These are phyloP conservation scores for Pseudohalonectria lignicola DNA, from an alignment of 2,329 filamentous ascomycete genomes.

Conservation along the genomic window DNA sequence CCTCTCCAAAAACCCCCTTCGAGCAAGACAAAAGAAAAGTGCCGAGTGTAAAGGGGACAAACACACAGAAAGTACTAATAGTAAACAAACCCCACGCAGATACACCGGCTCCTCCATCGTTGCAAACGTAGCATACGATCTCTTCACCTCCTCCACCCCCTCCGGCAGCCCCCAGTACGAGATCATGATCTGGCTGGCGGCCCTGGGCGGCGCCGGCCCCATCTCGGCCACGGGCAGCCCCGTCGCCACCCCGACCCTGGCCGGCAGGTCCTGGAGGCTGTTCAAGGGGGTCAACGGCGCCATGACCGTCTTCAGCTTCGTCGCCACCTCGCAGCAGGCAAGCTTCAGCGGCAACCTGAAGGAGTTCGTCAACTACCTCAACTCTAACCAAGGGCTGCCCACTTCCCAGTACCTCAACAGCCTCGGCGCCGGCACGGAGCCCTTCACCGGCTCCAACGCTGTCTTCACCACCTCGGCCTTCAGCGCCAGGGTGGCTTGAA, in stretches of 20 bases:
- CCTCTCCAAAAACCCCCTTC: too few species aligned
- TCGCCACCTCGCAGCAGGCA: slow-evolving; percentile 27
- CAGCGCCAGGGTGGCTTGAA: too few species aligned
- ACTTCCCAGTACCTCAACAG: slow-evolving; percentile 39
- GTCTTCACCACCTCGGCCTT: slow-evolving; percentile 10
- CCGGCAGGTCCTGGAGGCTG: slow-evolving; percentile 42
- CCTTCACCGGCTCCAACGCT: slow-evolving; percentile 35
- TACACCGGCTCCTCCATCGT: slow-evolving; percentile 24
- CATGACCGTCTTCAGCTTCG: slow-evolving; percentile 49
- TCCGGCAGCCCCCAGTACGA: slow-evolving; percentile 39
- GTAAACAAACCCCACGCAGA: slow-evolving; percentile 12
- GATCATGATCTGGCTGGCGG: slow-evolving; percentile 55
- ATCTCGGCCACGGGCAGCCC: slow-evolving; percentile 40
- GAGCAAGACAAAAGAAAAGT: neutral
- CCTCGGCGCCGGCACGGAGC: slow-evolving; percentile 44
- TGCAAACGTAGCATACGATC: slow-evolving; percentile 49
- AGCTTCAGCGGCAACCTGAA: slow-evolving; percentile 46
- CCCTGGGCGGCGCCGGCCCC: slow-evolving; percentile 46
- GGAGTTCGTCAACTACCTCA: slow-evolving; percentile 46
- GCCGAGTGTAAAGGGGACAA: too few species aligned
- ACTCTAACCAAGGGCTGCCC: slow-evolving; percentile 31
- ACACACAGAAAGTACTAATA: neutral
- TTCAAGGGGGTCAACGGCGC: slow-evolving; percentile 49
- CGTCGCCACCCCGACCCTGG: slow-evolving; percentile 42
- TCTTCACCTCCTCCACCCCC: slow-evolving; percentile 41